Percentiles rank a stretch among this genome's conserved stretches.
These are phyloP conservation scores for Periconia digitata DNA, from an alignment of 2,329 filamentous ascomycete genomes.

Conservation along the genomic window DNA sequence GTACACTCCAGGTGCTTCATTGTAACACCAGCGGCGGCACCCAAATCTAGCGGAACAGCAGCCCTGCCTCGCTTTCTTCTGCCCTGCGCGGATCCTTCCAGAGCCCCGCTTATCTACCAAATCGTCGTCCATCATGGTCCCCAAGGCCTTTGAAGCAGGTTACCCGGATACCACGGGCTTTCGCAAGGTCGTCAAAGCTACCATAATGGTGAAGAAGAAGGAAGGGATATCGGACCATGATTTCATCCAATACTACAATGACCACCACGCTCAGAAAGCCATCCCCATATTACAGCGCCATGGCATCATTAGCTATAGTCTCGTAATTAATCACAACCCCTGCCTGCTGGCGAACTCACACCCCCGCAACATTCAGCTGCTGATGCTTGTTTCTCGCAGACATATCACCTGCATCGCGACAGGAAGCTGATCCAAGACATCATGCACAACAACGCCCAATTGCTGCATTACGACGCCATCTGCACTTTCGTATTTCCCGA, in stretches of 20 bases:
- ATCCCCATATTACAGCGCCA: constrained; percentile 48
- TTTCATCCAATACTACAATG: constrained; percentile 51
- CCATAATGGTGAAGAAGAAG: constrained; percentile 51
- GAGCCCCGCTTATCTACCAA: background rate
- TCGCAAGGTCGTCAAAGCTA: constrained; percentile 51
- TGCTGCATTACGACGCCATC: constrained; percentile 51
- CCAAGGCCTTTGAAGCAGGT: constrained; percentile 50
- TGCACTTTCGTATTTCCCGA: constrained; percentile 53
- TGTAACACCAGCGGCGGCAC: no score
- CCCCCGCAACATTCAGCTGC: background rate
- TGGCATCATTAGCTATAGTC: constrained; percentile 48
- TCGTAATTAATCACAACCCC: constrained; percentile 33
- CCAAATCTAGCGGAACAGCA: background rate
- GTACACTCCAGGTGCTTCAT: no score
- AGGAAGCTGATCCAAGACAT: constrained; percentile 49
- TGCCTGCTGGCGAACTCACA: background rate
- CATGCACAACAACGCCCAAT: constrained; percentile 47
- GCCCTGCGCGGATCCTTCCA: background rate
- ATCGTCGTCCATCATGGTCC: constrained; percentile 37
- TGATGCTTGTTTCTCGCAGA: constrained; percentile 29
- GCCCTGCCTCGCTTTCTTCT: no score
- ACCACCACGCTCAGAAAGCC: constrained; percentile 47
- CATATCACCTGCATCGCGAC: constrained; percentile 49
- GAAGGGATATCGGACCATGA: constrained; percentile 47
- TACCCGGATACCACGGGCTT: constrained; percentile 49